These are phyloP conservation scores for Botryotinia narcissicola DNA, from an alignment of 2,329 filamentous ascomycete genomes.

Conservation along the genomic window DNA sequence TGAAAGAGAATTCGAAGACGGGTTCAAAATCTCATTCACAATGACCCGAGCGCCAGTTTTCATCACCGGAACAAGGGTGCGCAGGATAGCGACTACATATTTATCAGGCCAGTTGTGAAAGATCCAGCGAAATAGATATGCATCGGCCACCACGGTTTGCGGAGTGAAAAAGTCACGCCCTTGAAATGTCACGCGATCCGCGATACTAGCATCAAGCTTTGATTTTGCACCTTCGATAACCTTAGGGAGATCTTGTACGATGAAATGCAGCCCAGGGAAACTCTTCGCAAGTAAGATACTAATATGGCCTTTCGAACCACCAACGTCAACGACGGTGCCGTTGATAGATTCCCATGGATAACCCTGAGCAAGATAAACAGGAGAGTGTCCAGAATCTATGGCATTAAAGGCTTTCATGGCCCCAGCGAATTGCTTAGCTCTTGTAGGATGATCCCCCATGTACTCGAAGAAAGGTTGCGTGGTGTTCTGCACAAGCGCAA, in stretches of 20 bases:
- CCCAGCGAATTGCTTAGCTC: background rate
- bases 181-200: background rate
- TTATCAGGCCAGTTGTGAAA: conserved; percentile 13
- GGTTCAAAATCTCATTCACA: conserved; percentile 4
- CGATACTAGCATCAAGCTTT: conserved; percentile 41
- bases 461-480: background rate
- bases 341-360: background rate
- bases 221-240: conserved; percentile 24
- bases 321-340: conserved; percentile 22
- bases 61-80: background rate
- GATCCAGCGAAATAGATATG: conserved; percentile 11
- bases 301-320: conserved; percentile 32
- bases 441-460: background rate
- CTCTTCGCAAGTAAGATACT: conserved; percentile 29
- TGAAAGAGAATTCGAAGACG: background rate
- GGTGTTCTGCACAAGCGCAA: background rate
- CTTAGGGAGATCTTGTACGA: conserved; percentile 25
- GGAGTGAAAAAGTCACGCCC: background rate
- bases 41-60: background rate
- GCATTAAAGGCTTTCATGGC: background rate
- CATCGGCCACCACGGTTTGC: background rate
- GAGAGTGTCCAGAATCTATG: background rate
- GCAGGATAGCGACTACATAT: background rate
- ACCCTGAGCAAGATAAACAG: background rate
- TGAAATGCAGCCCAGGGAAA: conserved; percentile 31